These are phyloP conservation scores for Neoscytalidium dimidiatum DNA, from an alignment of 2,329 filamentous ascomycete genomes.

Conservation along the genomic window DNA sequence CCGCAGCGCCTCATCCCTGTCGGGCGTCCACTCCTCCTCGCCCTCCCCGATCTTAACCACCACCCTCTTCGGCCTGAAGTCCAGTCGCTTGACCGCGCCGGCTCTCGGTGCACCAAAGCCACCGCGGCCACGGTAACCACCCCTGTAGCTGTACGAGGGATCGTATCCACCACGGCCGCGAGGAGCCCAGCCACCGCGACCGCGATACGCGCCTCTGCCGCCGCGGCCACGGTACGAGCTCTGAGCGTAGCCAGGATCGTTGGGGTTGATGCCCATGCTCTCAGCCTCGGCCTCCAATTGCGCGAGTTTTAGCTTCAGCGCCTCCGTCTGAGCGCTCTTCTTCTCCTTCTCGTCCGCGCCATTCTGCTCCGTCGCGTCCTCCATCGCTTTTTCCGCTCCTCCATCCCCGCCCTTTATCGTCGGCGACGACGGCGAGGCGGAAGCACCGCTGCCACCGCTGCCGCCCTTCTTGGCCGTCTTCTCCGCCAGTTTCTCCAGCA, in stretches of 20 bases:
- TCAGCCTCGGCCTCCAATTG: conserved; percentile 73
- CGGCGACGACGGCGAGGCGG: conserved; percentile 11
- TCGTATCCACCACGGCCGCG: conserved; percentile 36
- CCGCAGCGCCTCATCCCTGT: conserved; percentile 68
- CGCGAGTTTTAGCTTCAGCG: conserved; percentile 70
- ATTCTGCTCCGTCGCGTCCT: conserved; percentile 21
- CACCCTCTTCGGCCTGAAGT: conserved; percentile 73
- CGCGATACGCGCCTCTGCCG: conserved; percentile 35
- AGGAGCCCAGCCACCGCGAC: conserved; percentile 38
- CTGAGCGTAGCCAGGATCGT: conserved; percentile 33
- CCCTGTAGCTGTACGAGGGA: conserved; percentile 4
- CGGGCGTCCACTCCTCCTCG: conserved; percentile 60
- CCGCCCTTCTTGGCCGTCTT: conserved; percentile 4
- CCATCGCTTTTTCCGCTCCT: conserved; percentile 22
- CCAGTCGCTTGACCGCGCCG: conserved; percentile 64
- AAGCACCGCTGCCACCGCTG: no score
- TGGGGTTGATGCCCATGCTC: conserved; percentile 67
- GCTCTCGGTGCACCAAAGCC: conserved; percentile 42
- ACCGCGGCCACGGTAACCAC: conserved; percentile 42
- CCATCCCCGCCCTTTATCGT: conserved; percentile 23
- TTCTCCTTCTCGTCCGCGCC: conserved; percentile 26
- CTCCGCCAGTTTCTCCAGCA: conserved; percentile 58
- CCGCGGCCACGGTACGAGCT: conserved; percentile 30
- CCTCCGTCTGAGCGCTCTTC: conserved; percentile 57
- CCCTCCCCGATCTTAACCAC: conserved; percentile 54